Evolutionary conservation across 768 basidiomycete species (phyloP).

Genomic region (Neoboletus brunneissimus): DNA sequence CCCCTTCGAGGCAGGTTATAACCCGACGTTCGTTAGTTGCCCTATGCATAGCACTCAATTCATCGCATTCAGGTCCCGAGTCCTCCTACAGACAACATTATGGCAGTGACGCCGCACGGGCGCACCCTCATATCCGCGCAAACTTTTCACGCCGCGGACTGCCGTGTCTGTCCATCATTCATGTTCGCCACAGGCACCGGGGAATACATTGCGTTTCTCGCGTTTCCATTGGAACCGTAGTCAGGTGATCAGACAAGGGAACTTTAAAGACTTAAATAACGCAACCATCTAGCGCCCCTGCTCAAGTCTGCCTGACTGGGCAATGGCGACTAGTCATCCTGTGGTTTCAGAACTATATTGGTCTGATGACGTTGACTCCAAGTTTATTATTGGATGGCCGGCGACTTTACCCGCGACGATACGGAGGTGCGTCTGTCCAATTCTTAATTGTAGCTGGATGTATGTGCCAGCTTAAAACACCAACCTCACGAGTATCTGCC

Average conservation of each 20-base stretch:
- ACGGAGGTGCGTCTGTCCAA: background rate
- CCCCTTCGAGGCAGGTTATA: background rate
- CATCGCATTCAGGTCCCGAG: slow-evolving; percentile 4
- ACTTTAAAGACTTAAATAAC: slow-evolving; percentile 4
- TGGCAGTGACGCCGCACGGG: slow-evolving; percentile 14
- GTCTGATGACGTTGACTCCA: background rate
- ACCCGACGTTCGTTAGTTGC: background rate
- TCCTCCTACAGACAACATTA: slow-evolving; percentile 4
- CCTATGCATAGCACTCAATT: slow-evolving; percentile 6
- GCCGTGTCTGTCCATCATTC: slow-evolving; percentile 23
- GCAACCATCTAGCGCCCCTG: background rate
- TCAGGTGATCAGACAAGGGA: slow-evolving; percentile 12
- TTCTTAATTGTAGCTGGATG: background rate
- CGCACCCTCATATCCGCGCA: slow-evolving; percentile 33
- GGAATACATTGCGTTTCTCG: slow-evolving; percentile 18
- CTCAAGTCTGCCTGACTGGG: background rate
- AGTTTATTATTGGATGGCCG: background rate
- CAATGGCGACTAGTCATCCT: background rate
- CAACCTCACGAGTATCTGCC: background rate
- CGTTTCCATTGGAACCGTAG: slow-evolving; percentile 23
- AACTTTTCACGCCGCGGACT: slow-evolving; percentile 25
- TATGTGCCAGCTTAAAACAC: background rate
- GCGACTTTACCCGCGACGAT: background rate
- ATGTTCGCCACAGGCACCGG: slow-evolving; percentile 31
- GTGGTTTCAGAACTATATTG: background rate